Evolutionary conservation across 2,329 filamentous ascomycete genomes (phyloP).

Genomic region (Cladophialophora chaetospira): DNA sequence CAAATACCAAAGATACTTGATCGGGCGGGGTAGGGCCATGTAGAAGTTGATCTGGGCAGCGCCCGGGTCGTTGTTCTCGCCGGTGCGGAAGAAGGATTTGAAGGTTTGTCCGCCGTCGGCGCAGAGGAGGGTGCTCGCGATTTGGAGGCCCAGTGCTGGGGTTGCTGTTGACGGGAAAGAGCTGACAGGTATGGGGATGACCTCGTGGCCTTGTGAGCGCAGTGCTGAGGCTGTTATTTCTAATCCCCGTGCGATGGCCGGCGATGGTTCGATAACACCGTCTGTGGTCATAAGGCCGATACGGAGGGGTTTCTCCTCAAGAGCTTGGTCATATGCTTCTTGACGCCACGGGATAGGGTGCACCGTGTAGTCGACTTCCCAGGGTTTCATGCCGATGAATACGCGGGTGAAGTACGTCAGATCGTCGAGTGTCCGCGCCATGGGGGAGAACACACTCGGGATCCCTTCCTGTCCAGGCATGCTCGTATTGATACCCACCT

Average conservation of each 20-base stretch:
- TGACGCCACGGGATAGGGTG: conserved; percentile 80
- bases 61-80: conserved; percentile 78
- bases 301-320: conserved; percentile 63
- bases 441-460: conserved; percentile 85
- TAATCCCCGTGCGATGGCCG: conserved; percentile 77
- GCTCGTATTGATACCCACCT: conserved; percentile 77
- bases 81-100: conserved; percentile 71
- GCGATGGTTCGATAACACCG: conserved; percentile 79
- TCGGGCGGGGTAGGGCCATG: conserved; percentile 69
- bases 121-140: conserved; percentile 80
- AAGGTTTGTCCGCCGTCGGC: conserved; percentile 82
- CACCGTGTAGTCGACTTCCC: conserved; percentile 83
- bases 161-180: conserved; percentile 71
- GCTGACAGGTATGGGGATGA: conserved; percentile 55
- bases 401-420: conserved; percentile 79
- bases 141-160: conserved; percentile 72
- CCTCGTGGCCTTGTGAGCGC: conserved; percentile 70
- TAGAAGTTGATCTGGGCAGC: conserved; percentile 73
- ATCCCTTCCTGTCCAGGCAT: conserved; percentile 94
- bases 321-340: conserved; percentile 61
- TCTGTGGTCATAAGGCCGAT: conserved; percentile 79
- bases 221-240: conserved; percentile 71
- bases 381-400: conserved; percentile 78
- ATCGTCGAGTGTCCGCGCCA: conserved; percentile 83
- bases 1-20: conserved; percentile 85